Base-by-base conservation (phyloP, 495 filamentous ascomycete species). In the Neurospora sp. region DNA sequence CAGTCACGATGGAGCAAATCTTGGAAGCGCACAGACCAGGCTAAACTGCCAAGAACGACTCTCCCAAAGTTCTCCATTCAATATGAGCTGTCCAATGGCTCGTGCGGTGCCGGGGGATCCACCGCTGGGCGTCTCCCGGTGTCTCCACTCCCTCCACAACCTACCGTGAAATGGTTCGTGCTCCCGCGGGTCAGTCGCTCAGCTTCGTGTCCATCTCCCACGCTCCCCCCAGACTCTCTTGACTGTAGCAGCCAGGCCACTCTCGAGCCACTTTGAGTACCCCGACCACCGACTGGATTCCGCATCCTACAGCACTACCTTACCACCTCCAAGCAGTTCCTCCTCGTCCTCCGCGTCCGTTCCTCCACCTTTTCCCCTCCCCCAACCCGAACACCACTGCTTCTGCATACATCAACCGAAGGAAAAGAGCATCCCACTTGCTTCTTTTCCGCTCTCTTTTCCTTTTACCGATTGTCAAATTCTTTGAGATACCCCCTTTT, bases 331-430 rank as follows among this genome's bases (percentile, higher is more conserved):
- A 59, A 80, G 75, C 78, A 73, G 77, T 74, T 73, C 72, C 73
- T 76, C 75, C 76, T 78, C 78, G 77, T 80, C 79, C 76, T 76
- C 76, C 75, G 74, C 76, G 76, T 78, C 77, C 80, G 77, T 78
- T 37, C 81, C 81, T 82, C 79, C 80, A 78, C 80, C 80, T 80
- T 78, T 78, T 82, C 78, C 76, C 74, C 78, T 78, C 75, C 75
- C 79, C 76, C 77, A 70, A 53, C 71, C 70, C 68, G 65, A 70
- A 75, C 72, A 65, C 53, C 76, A 75, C 82, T 74, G 73, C 77
- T 75, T 75, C 78, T 72, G 75, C 73, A 68, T 73, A 76, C 74
- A 79, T 74, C 75, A 72, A 72, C 74, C 76, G 73, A 82, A 79
- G 78, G 80, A 77, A 76, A 75, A 76, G 78, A 80, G 78, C 79